These are phyloP conservation scores for Inonotus obliquus DNA, from an alignment of 1,284 basidiomycete genomes.

Conservation along the genomic window DNA sequence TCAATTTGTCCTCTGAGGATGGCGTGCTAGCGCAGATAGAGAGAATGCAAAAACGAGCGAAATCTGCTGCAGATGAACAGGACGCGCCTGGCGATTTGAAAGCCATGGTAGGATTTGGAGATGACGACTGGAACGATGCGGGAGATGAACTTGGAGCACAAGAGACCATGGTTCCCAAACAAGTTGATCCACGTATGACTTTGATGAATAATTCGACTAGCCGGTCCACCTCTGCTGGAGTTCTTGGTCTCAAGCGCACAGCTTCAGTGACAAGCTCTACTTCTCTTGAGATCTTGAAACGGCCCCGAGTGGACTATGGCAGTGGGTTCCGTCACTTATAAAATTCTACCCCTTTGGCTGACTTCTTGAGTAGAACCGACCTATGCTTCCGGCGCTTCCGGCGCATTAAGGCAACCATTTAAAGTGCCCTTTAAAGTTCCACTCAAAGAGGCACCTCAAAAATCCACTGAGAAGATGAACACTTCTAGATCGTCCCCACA, in stretches of 20 bases:
- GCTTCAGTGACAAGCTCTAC: not conserved
- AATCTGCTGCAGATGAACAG: constrained; percentile 26
- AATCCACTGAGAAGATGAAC: constrained; percentile 11
- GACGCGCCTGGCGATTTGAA: constrained; percentile 6
- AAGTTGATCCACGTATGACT: not conserved
- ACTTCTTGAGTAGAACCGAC: constrained; percentile 6
- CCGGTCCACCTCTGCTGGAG: not conserved
- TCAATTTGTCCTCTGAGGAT: constrained; percentile 46
- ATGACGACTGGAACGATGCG: constrained; percentile 13
- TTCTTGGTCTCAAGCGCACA: not conserved
- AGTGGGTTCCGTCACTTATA: constrained; percentile 14
- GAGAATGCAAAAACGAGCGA: constrained; percentile 23
- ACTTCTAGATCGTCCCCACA: not conserved
- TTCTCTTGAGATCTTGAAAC: not conserved
- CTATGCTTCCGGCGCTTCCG: constrained; percentile 33
- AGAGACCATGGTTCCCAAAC: not conserved
- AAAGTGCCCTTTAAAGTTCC: constrained; percentile 47
- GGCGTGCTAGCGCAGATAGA: constrained; percentile 32
- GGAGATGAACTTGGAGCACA: not conserved
- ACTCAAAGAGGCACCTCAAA: constrained; percentile 24
- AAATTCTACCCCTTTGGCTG: not conserved
- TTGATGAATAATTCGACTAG: not conserved
- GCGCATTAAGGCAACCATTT: constrained; percentile 35
- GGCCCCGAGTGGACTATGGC: constrained; percentile 10
- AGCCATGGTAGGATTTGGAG: not conserved